Conservation (phyloP, 345 rosid species). For the Punica granatum region DNA sequence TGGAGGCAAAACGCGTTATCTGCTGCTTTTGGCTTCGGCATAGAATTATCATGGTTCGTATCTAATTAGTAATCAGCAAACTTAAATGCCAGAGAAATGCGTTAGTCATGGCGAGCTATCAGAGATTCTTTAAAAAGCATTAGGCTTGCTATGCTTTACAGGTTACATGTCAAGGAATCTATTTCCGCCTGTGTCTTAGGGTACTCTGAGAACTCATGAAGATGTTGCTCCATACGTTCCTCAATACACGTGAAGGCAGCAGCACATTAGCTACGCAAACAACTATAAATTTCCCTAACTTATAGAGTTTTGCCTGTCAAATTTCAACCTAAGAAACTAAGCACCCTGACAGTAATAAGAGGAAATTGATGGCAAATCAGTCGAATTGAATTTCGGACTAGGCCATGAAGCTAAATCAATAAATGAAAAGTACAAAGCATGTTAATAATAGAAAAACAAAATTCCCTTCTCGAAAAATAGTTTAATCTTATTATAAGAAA, state of each 20-base stretch:
- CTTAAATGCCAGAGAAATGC: background rate
- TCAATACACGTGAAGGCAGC: background rate
- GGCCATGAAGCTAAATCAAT: background rate
- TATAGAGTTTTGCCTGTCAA: background rate
- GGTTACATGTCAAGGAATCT: too few species aligned
- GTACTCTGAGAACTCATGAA: too few species aligned
- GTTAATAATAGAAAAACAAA: background rate
- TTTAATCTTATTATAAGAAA: too few species aligned
- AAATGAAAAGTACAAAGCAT: background rate
- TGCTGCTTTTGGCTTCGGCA: background rate
- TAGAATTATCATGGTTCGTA: background rate
- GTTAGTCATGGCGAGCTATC: background rate
- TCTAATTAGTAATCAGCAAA: background rate
- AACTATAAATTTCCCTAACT: background rate
- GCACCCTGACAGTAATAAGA: background rate
- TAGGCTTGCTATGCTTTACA: too few species aligned
- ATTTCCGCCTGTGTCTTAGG: too few species aligned
- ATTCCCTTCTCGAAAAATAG: background rate
- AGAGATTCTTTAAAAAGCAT: too few species aligned
- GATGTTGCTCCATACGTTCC: too few species aligned
- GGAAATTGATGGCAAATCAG: background rate
- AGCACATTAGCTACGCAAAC: background rate
- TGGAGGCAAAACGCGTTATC: background rate
- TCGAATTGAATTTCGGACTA: background rate
- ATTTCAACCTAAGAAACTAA: background rate